These are phyloP conservation scores for Hibiscus syriacus DNA, from an alignment of 345 rosid species.

Conservation along the genomic window DNA sequence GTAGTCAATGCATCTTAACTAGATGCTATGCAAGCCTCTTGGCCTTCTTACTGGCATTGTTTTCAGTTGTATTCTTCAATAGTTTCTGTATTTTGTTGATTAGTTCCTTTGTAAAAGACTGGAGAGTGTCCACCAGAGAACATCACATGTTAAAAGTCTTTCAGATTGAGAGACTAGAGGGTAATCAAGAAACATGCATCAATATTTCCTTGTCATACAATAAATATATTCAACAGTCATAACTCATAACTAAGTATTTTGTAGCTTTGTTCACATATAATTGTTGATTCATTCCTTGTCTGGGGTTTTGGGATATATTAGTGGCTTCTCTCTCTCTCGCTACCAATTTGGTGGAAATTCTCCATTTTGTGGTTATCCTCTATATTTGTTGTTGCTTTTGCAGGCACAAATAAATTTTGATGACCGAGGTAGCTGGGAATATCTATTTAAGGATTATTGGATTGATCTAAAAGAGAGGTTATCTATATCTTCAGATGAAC, in stretches of 20 bases:
- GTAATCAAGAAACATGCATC: neutral
- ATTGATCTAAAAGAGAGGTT: constrained; percentile 61
- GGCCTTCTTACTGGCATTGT: neutral
- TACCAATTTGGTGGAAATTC: neutral
- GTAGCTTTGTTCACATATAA: neutral
- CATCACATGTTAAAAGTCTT: neutral
- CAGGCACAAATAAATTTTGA: constrained; percentile 85
- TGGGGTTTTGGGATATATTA: neutral
- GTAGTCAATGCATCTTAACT: no score
- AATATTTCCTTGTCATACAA: neutral
- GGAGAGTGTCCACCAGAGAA: neutral
- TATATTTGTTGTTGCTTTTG: constrained; percentile 11
- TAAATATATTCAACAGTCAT: neutral
- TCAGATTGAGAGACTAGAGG: neutral
- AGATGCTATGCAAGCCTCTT: no score
- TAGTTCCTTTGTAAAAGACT: neutral
- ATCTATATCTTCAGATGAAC: constrained; percentile 62
- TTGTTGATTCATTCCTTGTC: neutral
- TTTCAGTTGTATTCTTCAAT: neutral
- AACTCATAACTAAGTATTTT: neutral
- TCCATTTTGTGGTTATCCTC: no score
- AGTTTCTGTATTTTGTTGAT: neutral
- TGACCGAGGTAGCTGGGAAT: constrained; percentile 95
- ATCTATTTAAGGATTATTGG: constrained; percentile 98
- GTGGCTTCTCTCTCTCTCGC: neutral